Percentiles rank a stretch among this genome's conserved stretches.
These are phyloP conservation scores for Aaosphaeria arxii DNA, from an alignment of 2,329 filamentous ascomycete species.

Conservation along the genomic window DNA sequence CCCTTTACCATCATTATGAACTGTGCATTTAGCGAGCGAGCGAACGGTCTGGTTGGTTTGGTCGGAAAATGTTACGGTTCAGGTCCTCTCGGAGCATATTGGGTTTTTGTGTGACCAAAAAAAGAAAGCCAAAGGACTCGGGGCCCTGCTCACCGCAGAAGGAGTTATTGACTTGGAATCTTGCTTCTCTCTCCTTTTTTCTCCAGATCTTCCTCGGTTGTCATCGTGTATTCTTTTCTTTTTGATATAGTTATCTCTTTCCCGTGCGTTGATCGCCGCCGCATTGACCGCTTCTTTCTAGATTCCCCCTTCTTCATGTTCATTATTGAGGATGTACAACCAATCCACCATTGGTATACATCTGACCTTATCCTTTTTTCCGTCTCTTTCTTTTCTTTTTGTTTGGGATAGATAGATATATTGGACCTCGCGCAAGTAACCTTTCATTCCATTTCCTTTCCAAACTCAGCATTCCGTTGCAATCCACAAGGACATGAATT, in stretches of 20 bases:
- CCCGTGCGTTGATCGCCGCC: constrained; percentile 22
- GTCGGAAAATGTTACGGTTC: background rate
- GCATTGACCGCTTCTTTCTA: constrained; percentile 5
- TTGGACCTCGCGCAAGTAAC: too few relatives aligned
- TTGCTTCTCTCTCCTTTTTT: background rate
- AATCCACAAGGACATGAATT: too few relatives aligned
- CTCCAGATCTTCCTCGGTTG: too few relatives aligned
- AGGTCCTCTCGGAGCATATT: too few relatives aligned
- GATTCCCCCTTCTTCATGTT: constrained; percentile 8
- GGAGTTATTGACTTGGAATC: background rate
- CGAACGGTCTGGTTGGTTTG: constrained; percentile 3
- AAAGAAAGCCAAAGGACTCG: background rate
- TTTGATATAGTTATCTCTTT: background rate
- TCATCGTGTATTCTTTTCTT: background rate
- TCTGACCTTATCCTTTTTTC: background rate
- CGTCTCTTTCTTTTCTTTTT: background rate
- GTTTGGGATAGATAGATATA: constrained; percentile 1
- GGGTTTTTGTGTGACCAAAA: too few relatives aligned
- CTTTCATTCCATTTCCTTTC: too few relatives aligned
- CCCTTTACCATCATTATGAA: constrained; percentile 10
- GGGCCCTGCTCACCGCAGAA: background rate
- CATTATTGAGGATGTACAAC: background rate
- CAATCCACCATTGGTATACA: background rate
- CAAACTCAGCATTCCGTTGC: too few relatives aligned
- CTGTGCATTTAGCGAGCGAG: constrained; percentile 28